Evolutionary conservation across 2,329 filamentous ascomycete species (phyloP).

Genomic region (Chalara sp.): DNA sequence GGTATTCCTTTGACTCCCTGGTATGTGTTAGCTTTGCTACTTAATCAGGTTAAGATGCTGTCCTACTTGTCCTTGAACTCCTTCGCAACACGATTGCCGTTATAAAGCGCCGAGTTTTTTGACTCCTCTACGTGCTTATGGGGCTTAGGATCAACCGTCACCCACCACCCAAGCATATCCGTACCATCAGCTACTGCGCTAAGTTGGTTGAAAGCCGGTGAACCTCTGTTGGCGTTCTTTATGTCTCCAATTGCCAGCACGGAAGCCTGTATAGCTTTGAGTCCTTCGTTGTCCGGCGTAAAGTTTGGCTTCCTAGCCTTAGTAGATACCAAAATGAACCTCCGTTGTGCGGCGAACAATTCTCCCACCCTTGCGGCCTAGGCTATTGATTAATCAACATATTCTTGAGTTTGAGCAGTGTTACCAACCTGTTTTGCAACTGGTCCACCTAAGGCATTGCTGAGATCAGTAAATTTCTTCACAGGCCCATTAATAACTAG

Average conservation of each 20-base stretch:
- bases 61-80: constrained; percentile 75
- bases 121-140: constrained; percentile 80
- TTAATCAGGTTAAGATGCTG: not conserved
- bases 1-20: constrained; percentile 72
- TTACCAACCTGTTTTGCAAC: constrained; percentile 69
- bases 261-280: constrained; percentile 65
- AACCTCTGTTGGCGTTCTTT: constrained; percentile 73
- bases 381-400: constrained; percentile 7
- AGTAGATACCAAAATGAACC: constrained; percentile 79
- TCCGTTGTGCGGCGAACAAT: constrained; percentile 78
- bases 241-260: constrained; percentile 74
- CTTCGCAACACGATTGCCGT: constrained; percentile 88
- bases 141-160: constrained; percentile 76
- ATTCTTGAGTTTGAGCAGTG: constrained; percentile 3
- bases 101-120: constrained; percentile 81
- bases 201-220: constrained; percentile 71
- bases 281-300: constrained; percentile 44
- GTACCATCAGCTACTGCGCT: constrained; percentile 87
- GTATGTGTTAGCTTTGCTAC: constrained; percentile 2
- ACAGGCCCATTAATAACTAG: constrained; percentile 67
- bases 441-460: constrained; percentile 69
- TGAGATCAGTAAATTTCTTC: constrained; percentile 69
- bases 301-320: constrained; percentile 77
- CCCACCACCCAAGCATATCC: constrained; percentile 75
- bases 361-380: constrained; percentile 47